Evolutionary conservation across 2,329 filamentous ascomycete species (phyloP), one percentile per base, ranked within the genome.

Genomic region (Diaporthe sp.): DNA sequence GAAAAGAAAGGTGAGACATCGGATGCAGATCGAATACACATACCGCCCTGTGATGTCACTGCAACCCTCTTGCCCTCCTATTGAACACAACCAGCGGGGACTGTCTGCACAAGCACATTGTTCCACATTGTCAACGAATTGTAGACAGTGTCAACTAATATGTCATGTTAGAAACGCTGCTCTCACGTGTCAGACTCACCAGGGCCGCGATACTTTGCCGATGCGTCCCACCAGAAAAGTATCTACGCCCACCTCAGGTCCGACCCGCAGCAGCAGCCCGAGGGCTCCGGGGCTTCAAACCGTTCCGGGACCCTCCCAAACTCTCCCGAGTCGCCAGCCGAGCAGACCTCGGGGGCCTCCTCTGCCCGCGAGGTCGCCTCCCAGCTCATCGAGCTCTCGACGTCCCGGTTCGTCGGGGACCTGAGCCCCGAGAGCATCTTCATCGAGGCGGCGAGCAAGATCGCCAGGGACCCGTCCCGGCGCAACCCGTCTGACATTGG

Each of bases 1-100:
- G 6, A 87, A 86, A 66, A 87, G 87, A 76, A 91, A 91, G 84
- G 88, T 88, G 68, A 61, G 80, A 57, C 61, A 50, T 22, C n/a
- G 10, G 12, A 30, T 54, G 33, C 47, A 54, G 33, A 25, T 15
- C 64, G 8, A 52, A 22, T 1, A 50, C 52, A 9, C 28, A 50
- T 67, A 9, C 28, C 64, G 8, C 22, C 4, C 30, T 52, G n/a
- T 66, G 9, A 35, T 35, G 22, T 30, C 47, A 35, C 47, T 52
- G n/a, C n/a, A 13, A 3, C 25, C 52, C 13, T 19, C 13, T 25
- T 30, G 35, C 64, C 64, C 17, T 54, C 45, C 9, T 12, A n/a
- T 61, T 8, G 28, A 35, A 15, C 17, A n/a, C 15, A 81, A 54
- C 78, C 79, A 22, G 25, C 35, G n/a, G 17, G 42, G 25, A 58